phyloP scores from a whole-genome alignment of 2,329 filamentous ascomycete species.

The Phyllosticta ampelicida region DNA sequence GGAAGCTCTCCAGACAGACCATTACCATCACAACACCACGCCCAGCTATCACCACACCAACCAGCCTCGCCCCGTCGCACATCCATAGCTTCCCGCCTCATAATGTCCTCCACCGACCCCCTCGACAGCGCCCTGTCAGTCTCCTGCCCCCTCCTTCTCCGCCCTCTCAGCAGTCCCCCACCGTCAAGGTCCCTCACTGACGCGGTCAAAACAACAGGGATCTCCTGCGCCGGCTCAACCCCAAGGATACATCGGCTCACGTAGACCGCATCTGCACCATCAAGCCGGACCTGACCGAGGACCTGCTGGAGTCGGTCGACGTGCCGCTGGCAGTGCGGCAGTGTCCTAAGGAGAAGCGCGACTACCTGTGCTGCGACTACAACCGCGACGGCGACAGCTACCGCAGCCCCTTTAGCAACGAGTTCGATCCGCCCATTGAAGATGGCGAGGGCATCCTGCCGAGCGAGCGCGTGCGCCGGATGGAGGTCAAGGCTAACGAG shows the following conservation, averaged over 20 bases:
- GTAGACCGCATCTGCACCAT: conserved; percentile 81
- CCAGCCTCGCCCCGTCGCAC: not conserved
- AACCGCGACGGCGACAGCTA: conserved; percentile 98
- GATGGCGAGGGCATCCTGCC: conserved; percentile 74
- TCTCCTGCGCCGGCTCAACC: conserved; percentile 94
- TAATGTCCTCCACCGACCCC: conserved; percentile 49
- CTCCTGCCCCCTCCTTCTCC: not conserved
- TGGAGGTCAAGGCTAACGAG: conserved; percentile 90
- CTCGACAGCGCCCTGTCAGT: conserved; percentile 68
- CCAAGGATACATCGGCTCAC: conserved; percentile 80
- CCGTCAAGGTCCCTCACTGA: conserved; percentile 9
- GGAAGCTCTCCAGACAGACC: conserved; percentile 4
- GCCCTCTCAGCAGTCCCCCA: conserved; percentile 10
- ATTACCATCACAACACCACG: not conserved
- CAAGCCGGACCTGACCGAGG: conserved; percentile 86
- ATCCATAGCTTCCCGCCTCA: conserved; percentile 1
- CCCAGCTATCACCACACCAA: conserved; percentile 5
- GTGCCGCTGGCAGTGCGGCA: conserved; percentile 80
- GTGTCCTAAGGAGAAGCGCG: conserved; percentile 79
- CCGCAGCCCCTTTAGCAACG: conserved; percentile 97
- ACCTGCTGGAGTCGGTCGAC: conserved; percentile 94
- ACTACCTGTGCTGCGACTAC: conserved; percentile 98
- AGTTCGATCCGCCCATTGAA: conserved; percentile 82
- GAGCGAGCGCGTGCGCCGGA: conserved; percentile 80
- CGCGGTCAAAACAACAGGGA: conserved; percentile 49